Percentiles rank a stretch among this genome's conserved stretches.
Evolutionary conservation across 2,329 filamentous ascomycete species (phyloP).

Genomic region (Fusarium ambrosium): DNA sequence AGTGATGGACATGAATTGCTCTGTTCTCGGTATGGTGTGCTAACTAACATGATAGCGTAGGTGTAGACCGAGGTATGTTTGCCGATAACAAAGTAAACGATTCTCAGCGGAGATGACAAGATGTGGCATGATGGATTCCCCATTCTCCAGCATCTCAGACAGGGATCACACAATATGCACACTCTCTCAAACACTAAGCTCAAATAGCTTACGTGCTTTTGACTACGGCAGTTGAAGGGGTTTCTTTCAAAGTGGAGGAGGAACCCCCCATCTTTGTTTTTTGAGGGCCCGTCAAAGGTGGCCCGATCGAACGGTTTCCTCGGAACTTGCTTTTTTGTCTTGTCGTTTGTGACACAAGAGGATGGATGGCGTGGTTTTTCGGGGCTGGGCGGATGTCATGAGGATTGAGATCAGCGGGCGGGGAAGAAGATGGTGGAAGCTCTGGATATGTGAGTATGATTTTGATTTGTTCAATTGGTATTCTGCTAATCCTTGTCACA

Average conservation of each 20-base stretch:
- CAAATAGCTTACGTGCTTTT: not conserved
- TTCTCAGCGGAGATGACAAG: not conserved
- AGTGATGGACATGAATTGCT: not conserved
- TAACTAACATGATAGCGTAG: not conserved
- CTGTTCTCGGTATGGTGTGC: not conserved
- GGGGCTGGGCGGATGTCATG: constrained; percentile 23
- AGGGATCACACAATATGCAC: not conserved
- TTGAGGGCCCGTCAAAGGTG: not conserved
- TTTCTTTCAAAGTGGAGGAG: not conserved
- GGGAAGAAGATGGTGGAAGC: not conserved
- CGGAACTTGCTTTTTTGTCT: constrained; percentile 8
- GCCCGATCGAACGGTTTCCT: constrained; percentile 13
- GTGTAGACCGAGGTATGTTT: not conserved
- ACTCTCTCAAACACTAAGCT: not conserved
- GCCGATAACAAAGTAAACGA: not conserved
- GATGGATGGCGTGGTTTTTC: constrained; percentile 14
- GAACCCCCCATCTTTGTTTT: not conserved
- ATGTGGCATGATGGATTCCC: not conserved
- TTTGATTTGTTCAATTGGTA: not conserved
- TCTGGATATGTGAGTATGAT: not conserved
- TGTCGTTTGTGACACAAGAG: not conserved
- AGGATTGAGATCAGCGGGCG: constrained; percentile 23
- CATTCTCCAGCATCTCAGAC: not conserved
- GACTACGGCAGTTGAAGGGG: not conserved
- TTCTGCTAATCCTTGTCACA: not conserved